These are phyloP conservation scores for Austropuccinia psidii DNA, from an alignment of 1,284 basidiomycete genomes.

Conservation along the genomic window DNA sequence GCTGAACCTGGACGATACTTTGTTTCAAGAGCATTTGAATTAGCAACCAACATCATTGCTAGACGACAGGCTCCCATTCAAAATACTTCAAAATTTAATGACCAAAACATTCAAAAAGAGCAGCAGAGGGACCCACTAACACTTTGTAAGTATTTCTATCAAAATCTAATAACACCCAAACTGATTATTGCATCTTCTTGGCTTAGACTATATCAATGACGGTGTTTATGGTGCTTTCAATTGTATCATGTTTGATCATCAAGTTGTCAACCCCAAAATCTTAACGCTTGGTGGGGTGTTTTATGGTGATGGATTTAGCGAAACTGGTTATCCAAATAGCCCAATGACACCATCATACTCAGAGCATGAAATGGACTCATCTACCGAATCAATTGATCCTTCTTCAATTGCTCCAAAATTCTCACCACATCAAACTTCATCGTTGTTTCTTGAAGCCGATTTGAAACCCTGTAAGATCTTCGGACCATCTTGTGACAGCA, in stretches of 20 bases:
- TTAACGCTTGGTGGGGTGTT: slow-evolving; percentile 52
- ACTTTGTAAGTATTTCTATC: background rate
- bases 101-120: background rate
- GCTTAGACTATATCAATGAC: slow-evolving; percentile 92
- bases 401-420: too few relatives aligned
- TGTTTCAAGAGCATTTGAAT: slow-evolving; percentile 82
- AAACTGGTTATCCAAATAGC: background rate
- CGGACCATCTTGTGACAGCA: slow-evolving; percentile 77
- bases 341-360: slow-evolving; percentile 10
- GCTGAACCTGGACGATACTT: slow-evolving; percentile 96
- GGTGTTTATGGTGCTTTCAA: slow-evolving; percentile 98
- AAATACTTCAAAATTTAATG: slow-evolving; percentile 37
- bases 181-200: too few relatives aligned
- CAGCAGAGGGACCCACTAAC: background rate
- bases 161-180: too few relatives aligned
- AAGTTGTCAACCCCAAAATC: slow-evolving; percentile 73
- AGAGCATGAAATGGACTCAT: slow-evolving; percentile 8
- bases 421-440: background rate
- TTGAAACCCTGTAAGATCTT: slow-evolving; percentile 52
- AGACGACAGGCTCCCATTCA: slow-evolving; percentile 51
- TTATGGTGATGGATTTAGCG: background rate
- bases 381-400: background rate
- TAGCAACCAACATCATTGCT: slow-evolving; percentile 91
- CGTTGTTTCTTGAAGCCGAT: background rate
- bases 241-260: slow-evolving; percentile 90